Evolutionary conservation across 805 yeast species (phyloP), one percentile per base, ranked within the genome.

Genomic region (Pichia ethanolica): DNA sequence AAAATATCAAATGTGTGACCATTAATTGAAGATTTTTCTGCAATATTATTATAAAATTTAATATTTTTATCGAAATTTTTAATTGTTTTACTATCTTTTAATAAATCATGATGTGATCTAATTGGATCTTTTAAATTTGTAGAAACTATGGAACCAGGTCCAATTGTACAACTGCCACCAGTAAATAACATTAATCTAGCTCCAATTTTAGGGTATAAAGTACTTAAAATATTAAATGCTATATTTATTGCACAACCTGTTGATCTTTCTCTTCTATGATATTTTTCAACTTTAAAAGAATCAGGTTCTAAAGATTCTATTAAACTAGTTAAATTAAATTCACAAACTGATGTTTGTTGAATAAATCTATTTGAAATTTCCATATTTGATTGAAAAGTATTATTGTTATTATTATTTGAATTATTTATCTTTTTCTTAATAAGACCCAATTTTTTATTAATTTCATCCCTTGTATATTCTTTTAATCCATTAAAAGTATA

Each of bases 101-200:
- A 64, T 39, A 82, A 74, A 59, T 81, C 84, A 59, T 78, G 78
- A 59, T 82, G 88, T 0, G 86, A 81, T 67, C 89, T 73, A 42
- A 82, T 68, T 7, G 87, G 83, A 50, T 79, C 83, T 56, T 77
- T 81, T 49, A 81, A 67, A 28, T 69, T 65, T n/a, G 72, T 66
- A 7, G 75, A 74, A 10, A 82, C 86, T 35, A 83, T 77, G 37
- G 67, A 59, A 2, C 88, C 89, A 2, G 85, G 84, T 1, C 87
- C 87, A 52, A 67, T 66, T 0, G 87, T 83, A 56, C 84, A 77
- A 6, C 84, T 81, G 1, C 88, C 88, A 32, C 81, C 85, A 5
- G 77, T 59, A 57, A 82, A 82, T 27, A 75, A 62, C 59, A 80
- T 60, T 5, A 81, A 59, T 44, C 78, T 79, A 0, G 81, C 78